phyloP scores from a whole-genome alignment of 352 stramenopile genomes.

The Phytophthora litchii region DNA sequence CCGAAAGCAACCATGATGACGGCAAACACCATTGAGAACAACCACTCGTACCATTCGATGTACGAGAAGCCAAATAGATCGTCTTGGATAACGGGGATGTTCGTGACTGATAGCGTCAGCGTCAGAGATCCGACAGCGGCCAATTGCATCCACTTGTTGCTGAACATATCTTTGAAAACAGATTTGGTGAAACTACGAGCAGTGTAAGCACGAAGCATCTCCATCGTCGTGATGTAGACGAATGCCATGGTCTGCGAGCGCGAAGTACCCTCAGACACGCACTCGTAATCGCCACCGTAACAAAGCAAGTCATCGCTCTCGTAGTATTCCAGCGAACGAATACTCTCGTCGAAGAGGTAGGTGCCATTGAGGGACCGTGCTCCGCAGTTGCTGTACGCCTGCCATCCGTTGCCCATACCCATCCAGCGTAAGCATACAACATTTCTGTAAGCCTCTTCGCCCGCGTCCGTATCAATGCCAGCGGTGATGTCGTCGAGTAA shows the following conservation, averaged over 20 bases:
- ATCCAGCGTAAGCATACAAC: constrained; percentile 65
- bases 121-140: constrained; percentile 62
- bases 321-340: constrained; percentile 36
- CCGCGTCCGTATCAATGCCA: constrained; percentile 42
- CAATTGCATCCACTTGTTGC: constrained; percentile 85
- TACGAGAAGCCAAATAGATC: constrained; percentile 72
- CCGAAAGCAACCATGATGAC: constrained; percentile 73
- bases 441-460: constrained; percentile 46
- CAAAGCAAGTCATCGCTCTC: constrained; percentile 55
- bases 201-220: constrained; percentile 75
- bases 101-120: constrained; percentile 70
- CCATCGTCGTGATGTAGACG: constrained; percentile 81
- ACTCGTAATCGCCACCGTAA: constrained; percentile 59
- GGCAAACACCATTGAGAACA: constrained; percentile 71
- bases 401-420: constrained; percentile 50
- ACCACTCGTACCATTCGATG: constrained; percentile 79
- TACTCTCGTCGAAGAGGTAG: constrained; percentile 46
- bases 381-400: constrained; percentile 55
- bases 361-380: constrained; percentile 38
- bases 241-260: constrained; percentile 79
- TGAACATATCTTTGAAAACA: constrained; percentile 70
- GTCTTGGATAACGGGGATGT: constrained; percentile 69
- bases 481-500: constrained; percentile 60
- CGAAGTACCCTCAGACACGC: constrained; percentile 64
- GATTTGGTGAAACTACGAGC: constrained; percentile 81